These are phyloP conservation scores for Colletotrichum australisinense DNA, from an alignment of 2,329 filamentous ascomycete genomes.

Conservation along the genomic window DNA sequence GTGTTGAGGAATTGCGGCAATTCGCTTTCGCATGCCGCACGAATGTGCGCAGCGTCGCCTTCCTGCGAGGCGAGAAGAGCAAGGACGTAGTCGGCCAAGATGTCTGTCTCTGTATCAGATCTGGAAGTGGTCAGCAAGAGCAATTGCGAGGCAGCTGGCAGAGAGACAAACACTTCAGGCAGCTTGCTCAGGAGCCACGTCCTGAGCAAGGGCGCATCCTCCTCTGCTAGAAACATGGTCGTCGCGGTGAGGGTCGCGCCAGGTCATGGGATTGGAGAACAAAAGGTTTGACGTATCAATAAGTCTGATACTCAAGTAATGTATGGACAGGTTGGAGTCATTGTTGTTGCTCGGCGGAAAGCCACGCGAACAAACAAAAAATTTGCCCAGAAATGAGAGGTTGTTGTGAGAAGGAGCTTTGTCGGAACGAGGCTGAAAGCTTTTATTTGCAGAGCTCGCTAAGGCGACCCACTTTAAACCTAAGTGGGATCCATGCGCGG, in stretches of 20 bases:
- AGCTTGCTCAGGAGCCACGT: slow-evolving; percentile 76
- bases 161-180: slow-evolving; percentile 34
- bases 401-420: not conserved
- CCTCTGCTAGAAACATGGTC: slow-evolving; percentile 72
- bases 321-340: slow-evolving; percentile 7
- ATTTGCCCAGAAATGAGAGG: not conserved
- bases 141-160: not conserved
- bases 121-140: slow-evolving; percentile 52
- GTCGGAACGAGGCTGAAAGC: slow-evolving; percentile 22
- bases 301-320: slow-evolving; percentile 28
- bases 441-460: slow-evolving; percentile 33
- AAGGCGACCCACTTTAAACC: slow-evolving; percentile 28
- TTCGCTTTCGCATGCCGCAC: slow-evolving; percentile 76
- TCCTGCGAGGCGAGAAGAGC: slow-evolving; percentile 77
- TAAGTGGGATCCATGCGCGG: slow-evolving; percentile 16
- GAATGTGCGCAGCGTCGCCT: slow-evolving; percentile 72
- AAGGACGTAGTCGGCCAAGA: slow-evolving; percentile 87
- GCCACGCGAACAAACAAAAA: slow-evolving; percentile 26
- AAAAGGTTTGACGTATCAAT: slow-evolving; percentile 17
- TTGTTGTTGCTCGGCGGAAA: slow-evolving; percentile 27
- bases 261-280: not conserved
- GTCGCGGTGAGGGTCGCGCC: slow-evolving; percentile 36
- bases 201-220: slow-evolving; percentile 74
- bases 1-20: slow-evolving; percentile 82
- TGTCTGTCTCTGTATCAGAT: slow-evolving; percentile 83